A percentile compares a stretch with the other conserved stretches of the same genome.
phyloP scores from a whole-genome alignment of 805 yeast genomes.

The Candida loeiensis region DNA sequence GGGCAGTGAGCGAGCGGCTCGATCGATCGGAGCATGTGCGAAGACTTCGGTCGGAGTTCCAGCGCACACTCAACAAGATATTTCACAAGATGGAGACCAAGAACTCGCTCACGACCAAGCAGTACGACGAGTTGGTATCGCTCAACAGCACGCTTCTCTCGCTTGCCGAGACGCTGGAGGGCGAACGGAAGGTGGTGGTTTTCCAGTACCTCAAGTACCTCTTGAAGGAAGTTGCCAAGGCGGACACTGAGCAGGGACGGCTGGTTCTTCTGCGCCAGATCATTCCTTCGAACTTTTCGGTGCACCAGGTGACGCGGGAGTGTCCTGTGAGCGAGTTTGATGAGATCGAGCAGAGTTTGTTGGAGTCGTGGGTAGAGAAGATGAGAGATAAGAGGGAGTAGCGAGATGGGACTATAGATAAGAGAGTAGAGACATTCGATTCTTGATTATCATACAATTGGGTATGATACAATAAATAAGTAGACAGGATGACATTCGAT shows the following conservation, averaged over 20 bases:
- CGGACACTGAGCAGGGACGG: slow-evolving; percentile 10
- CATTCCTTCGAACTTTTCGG: slow-evolving; percentile 29
- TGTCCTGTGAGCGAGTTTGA: slow-evolving; percentile 20
- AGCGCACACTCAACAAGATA: slow-evolving; percentile 16
- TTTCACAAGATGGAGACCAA: slow-evolving; percentile 30
- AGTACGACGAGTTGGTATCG: slow-evolving; percentile 25
- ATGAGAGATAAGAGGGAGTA: slow-evolving; percentile 22
- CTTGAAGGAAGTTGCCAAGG: slow-evolving; percentile 33
- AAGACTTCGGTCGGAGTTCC: slow-evolving; percentile 15
- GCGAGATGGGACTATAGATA: neutral
- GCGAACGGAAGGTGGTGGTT: slow-evolving; percentile 25
- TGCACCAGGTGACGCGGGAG: slow-evolving; percentile 1
- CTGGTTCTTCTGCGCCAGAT: slow-evolving; percentile 29
- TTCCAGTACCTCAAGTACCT: slow-evolving; percentile 40
- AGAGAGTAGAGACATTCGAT: neutral
- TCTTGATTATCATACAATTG: neutral
- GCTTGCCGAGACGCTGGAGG: slow-evolving; percentile 21
- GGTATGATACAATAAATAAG: neutral
- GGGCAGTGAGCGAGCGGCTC: neutral
- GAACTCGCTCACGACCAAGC: slow-evolving; percentile 28
- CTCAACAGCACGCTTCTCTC: slow-evolving; percentile 18
- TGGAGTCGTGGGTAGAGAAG: slow-evolving; percentile 41
- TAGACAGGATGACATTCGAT: too few relatives aligned
- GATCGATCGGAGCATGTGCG: slow-evolving; percentile 1
- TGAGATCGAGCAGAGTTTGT: slow-evolving; percentile 39